Evolutionary conservation across 805 yeast species (phyloP).

Genomic region (Nakazawaea ernobii): DNA sequence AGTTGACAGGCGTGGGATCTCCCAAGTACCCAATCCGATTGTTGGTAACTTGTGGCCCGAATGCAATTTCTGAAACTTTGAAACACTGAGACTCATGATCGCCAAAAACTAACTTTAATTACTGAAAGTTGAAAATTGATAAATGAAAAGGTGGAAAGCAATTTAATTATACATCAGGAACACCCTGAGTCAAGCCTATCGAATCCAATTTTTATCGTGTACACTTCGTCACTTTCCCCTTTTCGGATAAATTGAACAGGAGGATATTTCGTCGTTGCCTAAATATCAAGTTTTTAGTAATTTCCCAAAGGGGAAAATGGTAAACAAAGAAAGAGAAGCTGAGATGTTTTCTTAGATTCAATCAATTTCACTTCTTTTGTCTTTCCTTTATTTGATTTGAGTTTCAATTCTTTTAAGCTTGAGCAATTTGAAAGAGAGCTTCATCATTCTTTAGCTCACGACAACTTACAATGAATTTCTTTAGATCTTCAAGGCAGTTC

Average conservation of each 20-base stretch:
- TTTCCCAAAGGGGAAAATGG: conserved; percentile 2
- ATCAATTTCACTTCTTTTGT: too few relatives aligned
- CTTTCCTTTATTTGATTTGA: too few relatives aligned
- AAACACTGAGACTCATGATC: conserved; percentile 1
- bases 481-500: conserved; percentile 1
- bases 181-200: too few relatives aligned
- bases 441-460: not conserved
- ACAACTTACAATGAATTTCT: conserved; percentile 7
- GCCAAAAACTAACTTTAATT: not conserved
- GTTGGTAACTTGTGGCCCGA: conserved; percentile 49
- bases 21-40: conserved; percentile 47
- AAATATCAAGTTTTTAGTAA: too few relatives aligned
- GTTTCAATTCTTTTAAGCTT: too few relatives aligned
- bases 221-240: too few relatives aligned
- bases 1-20: conserved; percentile 29
- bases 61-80: conserved; percentile 32
- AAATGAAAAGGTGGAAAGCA: not conserved
- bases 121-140: not conserved
- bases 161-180: too few relatives aligned
- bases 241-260: too few relatives aligned
- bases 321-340: not conserved
- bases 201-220: too few relatives aligned
- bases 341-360: not conserved
- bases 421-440: too few relatives aligned
- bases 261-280: too few relatives aligned